phyloP scores from a whole-genome alignment of 1,284 basidiomycete species.

The Sporisorium scitamineum region DNA sequence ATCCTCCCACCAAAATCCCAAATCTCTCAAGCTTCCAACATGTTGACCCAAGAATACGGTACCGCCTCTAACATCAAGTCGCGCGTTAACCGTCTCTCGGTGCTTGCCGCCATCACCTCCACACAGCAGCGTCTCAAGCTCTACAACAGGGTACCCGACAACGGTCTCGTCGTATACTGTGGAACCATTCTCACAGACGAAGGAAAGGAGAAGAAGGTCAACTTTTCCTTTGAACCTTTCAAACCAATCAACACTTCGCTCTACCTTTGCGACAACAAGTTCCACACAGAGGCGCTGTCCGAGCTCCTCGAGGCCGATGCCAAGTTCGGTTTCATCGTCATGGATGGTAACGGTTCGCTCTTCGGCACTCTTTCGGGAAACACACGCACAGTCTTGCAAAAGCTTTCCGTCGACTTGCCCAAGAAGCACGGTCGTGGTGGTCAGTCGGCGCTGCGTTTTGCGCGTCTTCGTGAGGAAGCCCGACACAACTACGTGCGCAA shows the following conservation, averaged over 20 bases:
- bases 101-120: conserved; percentile 96
- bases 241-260: conserved; percentile 94
- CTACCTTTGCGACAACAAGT: conserved; percentile 99
- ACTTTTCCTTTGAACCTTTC: conserved; percentile 89
- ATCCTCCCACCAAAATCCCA: conserved; percentile 96
- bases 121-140: conserved; percentile 99
- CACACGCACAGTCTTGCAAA: conserved; percentile 96
- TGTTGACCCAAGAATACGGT: conserved; percentile 97
- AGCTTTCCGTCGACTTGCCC: conserved; percentile 97
- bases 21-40: conserved; percentile 90
- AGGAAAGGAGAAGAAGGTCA: conserved; percentile 90
- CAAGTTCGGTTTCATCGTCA: conserved; percentile 98
- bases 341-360: conserved; percentile 97
- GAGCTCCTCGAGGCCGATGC: conserved; percentile 97
- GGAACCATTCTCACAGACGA: conserved; percentile 98
- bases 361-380: conserved; percentile 97
- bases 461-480: conserved; percentile 98
- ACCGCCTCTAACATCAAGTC: conserved; percentile 94
- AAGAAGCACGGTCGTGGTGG: conserved; percentile 99
- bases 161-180: conserved; percentile 89
- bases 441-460: conserved; percentile 99
- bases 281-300: conserved; percentile 96
- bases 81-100: conserved; percentile 96
- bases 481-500: conserved; percentile 99
- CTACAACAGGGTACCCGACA: conserved; percentile 88